Evolutionary conservation across 306 rosid genomes (phyloP).

Genomic region (Fagus crenata): DNA sequence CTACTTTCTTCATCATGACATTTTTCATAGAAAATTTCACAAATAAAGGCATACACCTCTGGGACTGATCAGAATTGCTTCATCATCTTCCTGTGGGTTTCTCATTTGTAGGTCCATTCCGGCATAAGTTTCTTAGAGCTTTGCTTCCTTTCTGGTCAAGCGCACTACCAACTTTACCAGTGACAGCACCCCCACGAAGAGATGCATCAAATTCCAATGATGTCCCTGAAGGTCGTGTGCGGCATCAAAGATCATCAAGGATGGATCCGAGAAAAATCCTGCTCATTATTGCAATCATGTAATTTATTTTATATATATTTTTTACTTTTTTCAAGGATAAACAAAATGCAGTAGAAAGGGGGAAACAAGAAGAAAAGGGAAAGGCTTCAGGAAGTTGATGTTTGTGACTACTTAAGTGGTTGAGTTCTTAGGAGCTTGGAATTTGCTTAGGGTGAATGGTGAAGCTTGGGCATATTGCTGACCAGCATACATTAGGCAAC

Average conservation of each 20-base stretch:
- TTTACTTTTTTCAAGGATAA: slow-evolving; percentile 15
- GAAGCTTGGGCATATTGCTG: slow-evolving; percentile 9
- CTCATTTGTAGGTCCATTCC: slow-evolving; percentile 71
- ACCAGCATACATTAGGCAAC: slow-evolving; percentile 15
- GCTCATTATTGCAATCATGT: slow-evolving; percentile 92
- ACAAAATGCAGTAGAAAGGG: slow-evolving; percentile 10
- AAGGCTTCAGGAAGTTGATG: slow-evolving; percentile 2
- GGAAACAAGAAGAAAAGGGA: too few relatives aligned
- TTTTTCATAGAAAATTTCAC: not conserved
- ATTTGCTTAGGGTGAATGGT: not conserved
- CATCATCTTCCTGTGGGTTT: not conserved
- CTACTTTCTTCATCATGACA: not conserved
- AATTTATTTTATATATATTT: slow-evolving; percentile 24
- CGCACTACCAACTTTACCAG: slow-evolving; percentile 91
- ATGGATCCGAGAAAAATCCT: slow-evolving; percentile 98
- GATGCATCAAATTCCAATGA: slow-evolving; percentile 61
- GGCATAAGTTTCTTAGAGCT: slow-evolving; percentile 87
- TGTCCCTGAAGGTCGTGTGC: slow-evolving; percentile 67
- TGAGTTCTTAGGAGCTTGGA: not conserved
- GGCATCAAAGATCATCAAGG: slow-evolving; percentile 83
- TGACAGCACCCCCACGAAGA: slow-evolving; percentile 80
- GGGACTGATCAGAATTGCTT: not conserved
- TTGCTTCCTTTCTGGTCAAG: slow-evolving; percentile 95
- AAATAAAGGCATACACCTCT: slow-evolving; percentile 1
- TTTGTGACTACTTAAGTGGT: not conserved